Conservation (phyloP, 2,329 filamentous ascomycete genomes). For the Cladosporium cucumerinum region DNA sequence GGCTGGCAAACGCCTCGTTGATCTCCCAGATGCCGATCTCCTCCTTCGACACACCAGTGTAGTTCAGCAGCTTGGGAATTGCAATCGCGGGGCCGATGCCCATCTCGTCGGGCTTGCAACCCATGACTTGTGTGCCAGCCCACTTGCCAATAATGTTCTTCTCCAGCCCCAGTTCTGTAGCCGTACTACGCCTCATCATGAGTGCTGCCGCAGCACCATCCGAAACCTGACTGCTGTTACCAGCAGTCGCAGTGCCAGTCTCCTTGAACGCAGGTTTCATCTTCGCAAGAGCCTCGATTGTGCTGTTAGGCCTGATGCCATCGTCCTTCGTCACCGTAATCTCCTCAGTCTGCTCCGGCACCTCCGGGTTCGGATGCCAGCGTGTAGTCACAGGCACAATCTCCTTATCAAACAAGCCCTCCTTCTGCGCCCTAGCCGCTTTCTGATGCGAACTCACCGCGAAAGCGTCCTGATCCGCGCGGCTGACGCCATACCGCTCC, state of each 20-base stretch:
- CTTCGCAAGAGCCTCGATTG: conserved; percentile 66
- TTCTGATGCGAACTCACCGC: conserved; percentile 71
- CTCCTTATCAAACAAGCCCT: conserved; percentile 71
- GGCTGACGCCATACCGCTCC: conserved; percentile 65
- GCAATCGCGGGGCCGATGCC: conserved; percentile 83
- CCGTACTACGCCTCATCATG: conserved; percentile 80
- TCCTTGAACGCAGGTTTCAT: conserved; percentile 82
- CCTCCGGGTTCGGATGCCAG: conserved; percentile 61
- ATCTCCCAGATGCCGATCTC: conserved; percentile 89
- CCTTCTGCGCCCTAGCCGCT: conserved; percentile 65
- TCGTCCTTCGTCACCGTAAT: conserved; percentile 76
- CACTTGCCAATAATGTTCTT: conserved; percentile 76
- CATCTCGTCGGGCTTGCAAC: conserved; percentile 89
- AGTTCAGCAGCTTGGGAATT: conserved; percentile 74
- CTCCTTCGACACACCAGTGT: conserved; percentile 61
- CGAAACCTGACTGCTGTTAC: conserved; percentile 79
- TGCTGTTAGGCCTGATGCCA: conserved; percentile 69
- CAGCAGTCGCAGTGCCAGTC: conserved; percentile 75
- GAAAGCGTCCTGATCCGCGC: conserved; percentile 79
- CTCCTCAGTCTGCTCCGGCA: conserved; percentile 47
- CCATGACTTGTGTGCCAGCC: conserved; percentile 70
- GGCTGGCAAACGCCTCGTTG: conserved; percentile 73
- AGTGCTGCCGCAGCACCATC: conserved; percentile 83
- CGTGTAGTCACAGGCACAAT: conserved; percentile 75
- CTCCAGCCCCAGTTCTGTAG: conserved; percentile 66